Evolutionary conservation across 768 basidiomycete species (phyloP).

Genomic region (Tylopilus balloui): DNA sequence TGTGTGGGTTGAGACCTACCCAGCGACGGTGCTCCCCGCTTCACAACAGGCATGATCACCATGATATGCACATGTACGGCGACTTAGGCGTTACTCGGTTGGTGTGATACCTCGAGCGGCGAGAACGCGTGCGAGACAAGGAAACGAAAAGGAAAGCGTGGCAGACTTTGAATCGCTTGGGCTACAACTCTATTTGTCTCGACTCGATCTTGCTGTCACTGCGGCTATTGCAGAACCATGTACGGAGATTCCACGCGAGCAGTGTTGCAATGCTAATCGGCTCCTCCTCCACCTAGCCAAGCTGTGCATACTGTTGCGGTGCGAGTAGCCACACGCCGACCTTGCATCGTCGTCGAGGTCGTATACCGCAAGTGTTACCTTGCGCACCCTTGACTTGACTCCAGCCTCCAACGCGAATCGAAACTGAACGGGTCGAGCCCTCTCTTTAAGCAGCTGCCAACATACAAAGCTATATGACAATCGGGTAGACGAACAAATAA

Average conservation of each 20-base stretch:
- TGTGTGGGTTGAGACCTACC: slow-evolving; percentile 71
- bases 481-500: slow-evolving; percentile 1
- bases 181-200: too few relatives aligned
- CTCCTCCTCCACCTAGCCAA: too few relatives aligned
- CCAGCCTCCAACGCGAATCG: not conserved
- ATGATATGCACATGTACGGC: slow-evolving; percentile 57
- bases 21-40: slow-evolving; percentile 65
- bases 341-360: not conserved
- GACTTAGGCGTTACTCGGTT: slow-evolving; percentile 53
- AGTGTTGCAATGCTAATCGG: too few relatives aligned
- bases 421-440: not conserved
- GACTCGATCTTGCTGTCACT: too few relatives aligned
- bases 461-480: slow-evolving; percentile 10
- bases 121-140: slow-evolving; percentile 25
- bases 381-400: not conserved
- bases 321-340: too few relatives aligned
- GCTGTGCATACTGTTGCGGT: too few relatives aligned
- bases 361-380: not conserved
- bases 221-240: too few relatives aligned
- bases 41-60: slow-evolving; percentile 64
- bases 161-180: too few relatives aligned
- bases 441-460: slow-evolving; percentile 1
- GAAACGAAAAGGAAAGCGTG: not conserved
- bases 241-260: too few relatives aligned
- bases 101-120: slow-evolving; percentile 51